Percentiles rank a stretch among this genome's conserved stretches.
Evolutionary conservation across 225 moss, liverwort and hornwort species (phyloP).

Genomic region (Pseudoscleropodium purum): DNA sequence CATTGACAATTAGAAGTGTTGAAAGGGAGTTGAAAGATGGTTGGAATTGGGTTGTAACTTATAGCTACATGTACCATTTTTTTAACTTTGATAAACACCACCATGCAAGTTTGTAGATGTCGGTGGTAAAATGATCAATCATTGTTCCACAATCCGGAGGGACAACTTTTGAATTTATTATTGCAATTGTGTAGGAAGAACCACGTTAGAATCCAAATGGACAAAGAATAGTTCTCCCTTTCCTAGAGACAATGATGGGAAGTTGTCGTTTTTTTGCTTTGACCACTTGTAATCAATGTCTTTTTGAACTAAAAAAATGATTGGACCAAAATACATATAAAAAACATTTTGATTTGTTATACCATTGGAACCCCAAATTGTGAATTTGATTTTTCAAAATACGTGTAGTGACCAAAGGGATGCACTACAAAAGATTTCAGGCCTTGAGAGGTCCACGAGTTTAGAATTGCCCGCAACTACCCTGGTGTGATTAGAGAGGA

Average conservation of each 20-base stretch:
- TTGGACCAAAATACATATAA: accelerated
- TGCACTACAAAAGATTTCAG: too few species aligned
- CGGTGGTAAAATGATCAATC: neutral
- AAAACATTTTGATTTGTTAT: accelerated
- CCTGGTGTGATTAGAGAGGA: too few species aligned
- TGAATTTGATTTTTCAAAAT: neutral
- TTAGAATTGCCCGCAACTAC: too few species aligned
- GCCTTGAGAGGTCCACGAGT: too few species aligned
- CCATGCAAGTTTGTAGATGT: too few species aligned
- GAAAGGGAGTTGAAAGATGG: too few species aligned
- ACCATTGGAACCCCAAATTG: accelerated
- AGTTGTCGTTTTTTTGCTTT: neutral
- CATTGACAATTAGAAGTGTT: accelerated
- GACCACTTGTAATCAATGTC: accelerated
- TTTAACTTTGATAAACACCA: too few species aligned
- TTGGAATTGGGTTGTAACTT: too few species aligned
- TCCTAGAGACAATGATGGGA: neutral
- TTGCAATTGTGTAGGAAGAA: accelerated
- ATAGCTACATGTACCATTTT: neutral
- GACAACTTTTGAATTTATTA: accelerated
- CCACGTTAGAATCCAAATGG: neutral
- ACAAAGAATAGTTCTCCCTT: too few species aligned
- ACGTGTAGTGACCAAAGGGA: accelerated
- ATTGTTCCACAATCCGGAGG: accelerated
- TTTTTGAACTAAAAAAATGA: neutral